Evolutionary conservation across 2,329 filamentous ascomycete species (phyloP).

Genomic region (Paecilomyces sp.): DNA sequence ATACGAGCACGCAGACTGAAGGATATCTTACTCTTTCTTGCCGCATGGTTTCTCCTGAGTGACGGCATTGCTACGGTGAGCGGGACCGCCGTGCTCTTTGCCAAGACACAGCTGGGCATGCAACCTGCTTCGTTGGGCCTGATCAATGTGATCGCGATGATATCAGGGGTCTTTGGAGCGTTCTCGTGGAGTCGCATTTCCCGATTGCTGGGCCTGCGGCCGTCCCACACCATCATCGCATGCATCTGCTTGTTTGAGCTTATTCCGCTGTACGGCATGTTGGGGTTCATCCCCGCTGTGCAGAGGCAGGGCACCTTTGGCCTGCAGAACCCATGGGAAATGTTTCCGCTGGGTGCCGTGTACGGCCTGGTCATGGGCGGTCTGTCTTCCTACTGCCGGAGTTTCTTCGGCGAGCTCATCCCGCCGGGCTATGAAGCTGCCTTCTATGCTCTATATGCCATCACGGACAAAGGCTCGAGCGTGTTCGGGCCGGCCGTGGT

Average conservation of each 20-base stretch:
- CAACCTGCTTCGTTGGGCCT: conserved; percentile 76
- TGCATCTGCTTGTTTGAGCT: conserved; percentile 87
- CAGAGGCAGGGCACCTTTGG: conserved; percentile 68
- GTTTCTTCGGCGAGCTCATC: conserved; percentile 86
- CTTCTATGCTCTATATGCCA: conserved; percentile 94
- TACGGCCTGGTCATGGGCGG: conserved; percentile 95
- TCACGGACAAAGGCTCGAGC: conserved; percentile 93
- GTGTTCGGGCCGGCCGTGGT: conserved; percentile 93
- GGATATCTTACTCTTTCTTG: conserved; percentile 77
- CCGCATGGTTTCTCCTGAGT: conserved; percentile 88
- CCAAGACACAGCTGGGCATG: conserved; percentile 90
- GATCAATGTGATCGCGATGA: conserved; percentile 87
- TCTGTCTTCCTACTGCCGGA: conserved; percentile 82
- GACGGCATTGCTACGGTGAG: conserved; percentile 93
- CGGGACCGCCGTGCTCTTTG: conserved; percentile 89
- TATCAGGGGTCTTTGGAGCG: conserved; percentile 76
- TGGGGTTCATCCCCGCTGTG: conserved; percentile 80
- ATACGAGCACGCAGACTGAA: conserved; percentile 66
- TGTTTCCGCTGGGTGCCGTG: conserved; percentile 85
- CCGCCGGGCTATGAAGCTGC: conserved; percentile 90
- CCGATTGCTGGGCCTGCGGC: conserved; percentile 59
- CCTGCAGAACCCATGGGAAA: conserved; percentile 91
- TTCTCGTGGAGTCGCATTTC: conserved; percentile 84
- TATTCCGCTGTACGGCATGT: conserved; percentile 83
- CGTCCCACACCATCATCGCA: conserved; percentile 83